Evolutionary conservation across 192 early-diverging fungal genomes (phyloP), one percentile per base, ranked within the genome.

Genomic region (Linnemannia zychae): DNA sequence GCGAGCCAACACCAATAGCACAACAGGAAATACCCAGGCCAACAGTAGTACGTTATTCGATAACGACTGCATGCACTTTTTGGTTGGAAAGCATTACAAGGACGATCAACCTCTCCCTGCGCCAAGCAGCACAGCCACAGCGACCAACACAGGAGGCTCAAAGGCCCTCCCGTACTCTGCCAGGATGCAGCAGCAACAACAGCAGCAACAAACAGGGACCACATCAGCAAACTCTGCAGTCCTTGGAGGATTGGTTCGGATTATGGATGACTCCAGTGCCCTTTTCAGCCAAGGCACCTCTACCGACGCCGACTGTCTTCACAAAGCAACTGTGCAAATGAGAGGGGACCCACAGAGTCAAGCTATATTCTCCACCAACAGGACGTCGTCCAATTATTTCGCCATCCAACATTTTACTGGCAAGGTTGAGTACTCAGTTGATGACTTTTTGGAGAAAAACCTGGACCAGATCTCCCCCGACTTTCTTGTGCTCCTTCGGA

Each of bases 361-460:
- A 88, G 68, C 77, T 76, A 48, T 89, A 74, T 57, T 92, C 75
- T 88, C 84, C 24, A 73, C 72, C 7, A 89, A 86, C 44, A 74
- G 84, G 24, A 70, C 88, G 3, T 83, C 74, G 0, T 86, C 84
- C 46, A 89, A 89, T 37, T 80, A 82, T 16, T 97, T 97, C 88
- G 93, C 93, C 46, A 90, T 98, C 63, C 88, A 92, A 57, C 97
- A 98, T 79, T 97, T 91, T 81, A 75, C 92, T 22, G 92, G 92
- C 50, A 70, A 83, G 46, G 92, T 98, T 20, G 91, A 92, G 75
- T 99, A 99, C 85, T 93, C 94, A n/a, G 88, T 95, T 38, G 92
- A 93, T 50, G 90, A 91, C 37, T 96, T 99, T 79, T 78, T 95
- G 78, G 94, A 94, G 57, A 93, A 92, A 82, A 98, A 97, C 89